These are phyloP conservation scores for Mycena venus DNA, from an alignment of 768 basidiomycete species.

Conservation along the genomic window DNA sequence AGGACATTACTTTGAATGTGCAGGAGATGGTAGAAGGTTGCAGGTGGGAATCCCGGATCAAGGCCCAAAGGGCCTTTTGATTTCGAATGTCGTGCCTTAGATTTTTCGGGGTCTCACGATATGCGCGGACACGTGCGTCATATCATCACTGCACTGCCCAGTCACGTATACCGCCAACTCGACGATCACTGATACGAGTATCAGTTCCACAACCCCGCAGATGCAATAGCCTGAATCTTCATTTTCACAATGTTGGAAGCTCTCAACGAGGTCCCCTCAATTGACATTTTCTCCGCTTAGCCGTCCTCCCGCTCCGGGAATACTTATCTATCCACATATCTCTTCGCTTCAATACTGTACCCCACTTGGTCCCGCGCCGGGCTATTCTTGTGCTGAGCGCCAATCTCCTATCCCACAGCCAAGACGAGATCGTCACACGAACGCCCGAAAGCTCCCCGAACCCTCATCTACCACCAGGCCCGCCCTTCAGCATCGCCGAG, in stretches of 20 bases:
- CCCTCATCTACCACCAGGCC: conserved; percentile 28
- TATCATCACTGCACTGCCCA: neutral
- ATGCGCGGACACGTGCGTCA: neutral
- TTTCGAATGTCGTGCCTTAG: neutral
- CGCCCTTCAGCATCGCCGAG: conserved; percentile 38
- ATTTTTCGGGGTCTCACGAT: neutral
- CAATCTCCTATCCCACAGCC: no score
- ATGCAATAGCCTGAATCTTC: neutral
- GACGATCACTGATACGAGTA: no score
- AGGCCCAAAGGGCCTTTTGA: neutral
- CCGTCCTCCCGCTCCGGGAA: no score
- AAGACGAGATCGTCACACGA: no score
- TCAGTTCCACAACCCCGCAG: neutral
- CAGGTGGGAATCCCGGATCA: conserved; percentile 9
- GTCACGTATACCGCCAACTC: no score
- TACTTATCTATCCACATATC: no score
- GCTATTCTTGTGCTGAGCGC: no score
- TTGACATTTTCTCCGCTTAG: neutral
- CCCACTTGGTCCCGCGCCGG: no score
- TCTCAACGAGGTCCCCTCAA: conserved; percentile 10
- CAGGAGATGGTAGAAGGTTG: neutral
- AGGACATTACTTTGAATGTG: neutral
- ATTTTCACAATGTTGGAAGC: conserved; percentile 4
- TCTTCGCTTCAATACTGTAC: no score
- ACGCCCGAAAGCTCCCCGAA: conserved; percentile 28